Evolutionary conservation across 2,329 filamentous ascomycete genomes (phyloP).

Genomic region (Aureobasidium leucospermi): DNA sequence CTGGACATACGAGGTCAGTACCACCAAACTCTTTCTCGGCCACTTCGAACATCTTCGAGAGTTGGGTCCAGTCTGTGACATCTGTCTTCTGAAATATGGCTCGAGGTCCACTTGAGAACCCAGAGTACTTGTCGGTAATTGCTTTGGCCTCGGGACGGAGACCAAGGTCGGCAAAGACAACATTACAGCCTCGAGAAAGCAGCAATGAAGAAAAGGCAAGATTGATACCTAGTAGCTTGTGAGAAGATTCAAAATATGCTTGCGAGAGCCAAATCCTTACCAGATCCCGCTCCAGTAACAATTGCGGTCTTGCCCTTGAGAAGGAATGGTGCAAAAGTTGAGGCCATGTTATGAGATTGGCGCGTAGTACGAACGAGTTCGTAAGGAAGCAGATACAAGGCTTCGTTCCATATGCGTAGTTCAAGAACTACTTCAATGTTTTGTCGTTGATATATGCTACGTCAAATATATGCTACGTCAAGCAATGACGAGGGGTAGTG

Average conservation of each 20-base stretch:
- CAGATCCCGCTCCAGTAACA: conserved; percentile 41
- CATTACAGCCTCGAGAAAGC: conserved; percentile 38
- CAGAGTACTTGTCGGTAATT: conserved; percentile 31
- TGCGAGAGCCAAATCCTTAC: conserved; percentile 18
- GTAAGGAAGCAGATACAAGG: background rate
- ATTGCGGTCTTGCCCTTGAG: conserved; percentile 41
- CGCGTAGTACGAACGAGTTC: background rate
- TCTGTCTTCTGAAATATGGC: conserved; percentile 39
- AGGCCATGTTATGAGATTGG: background rate
- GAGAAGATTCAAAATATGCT: background rate
- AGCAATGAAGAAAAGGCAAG: conserved; percentile 39
- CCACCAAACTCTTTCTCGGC: conserved; percentile 42
- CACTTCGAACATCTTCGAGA: conserved; percentile 43
- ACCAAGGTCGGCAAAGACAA: conserved; percentile 41
- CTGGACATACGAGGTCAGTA: conserved; percentile 42
- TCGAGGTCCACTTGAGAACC: conserved; percentile 22
- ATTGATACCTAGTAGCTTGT: conserved; percentile 36
- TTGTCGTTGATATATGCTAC: background rate
- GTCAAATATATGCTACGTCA: background rate
- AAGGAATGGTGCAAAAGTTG: conserved; percentile 24
- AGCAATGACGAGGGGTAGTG: background rate
- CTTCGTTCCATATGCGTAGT: no score
- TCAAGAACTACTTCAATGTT: background rate
- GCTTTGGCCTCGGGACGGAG: conserved; percentile 41
- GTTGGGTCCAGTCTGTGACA: conserved; percentile 43